phyloP scores from a whole-genome alignment of 176 grass and related monocot species.

The Dactylis glomerata region DNA sequence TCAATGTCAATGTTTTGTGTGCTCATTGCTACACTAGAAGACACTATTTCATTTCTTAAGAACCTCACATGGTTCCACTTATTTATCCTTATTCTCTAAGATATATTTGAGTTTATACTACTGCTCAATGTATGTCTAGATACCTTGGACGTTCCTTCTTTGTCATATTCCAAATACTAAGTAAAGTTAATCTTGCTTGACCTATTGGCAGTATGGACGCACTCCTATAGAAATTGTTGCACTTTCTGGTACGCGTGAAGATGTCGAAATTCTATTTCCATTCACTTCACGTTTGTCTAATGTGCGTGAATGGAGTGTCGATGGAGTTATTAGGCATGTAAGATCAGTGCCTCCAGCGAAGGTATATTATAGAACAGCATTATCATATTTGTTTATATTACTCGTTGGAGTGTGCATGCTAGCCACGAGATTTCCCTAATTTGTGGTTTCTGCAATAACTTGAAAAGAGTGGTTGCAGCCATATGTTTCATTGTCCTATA shows the following conservation, averaged over 20 bases:
- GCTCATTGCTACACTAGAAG: neutral
- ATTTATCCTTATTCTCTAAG: neutral
- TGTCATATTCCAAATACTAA: neutral
- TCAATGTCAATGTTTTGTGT: neutral
- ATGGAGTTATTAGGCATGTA: slow-evolving; percentile 29
- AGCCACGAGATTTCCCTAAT: neutral
- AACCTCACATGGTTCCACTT: neutral
- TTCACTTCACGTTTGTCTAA: neutral
- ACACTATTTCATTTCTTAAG: neutral
- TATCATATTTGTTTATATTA: neutral
- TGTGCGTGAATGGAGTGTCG: slow-evolving; percentile 17
- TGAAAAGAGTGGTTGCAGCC: neutral
- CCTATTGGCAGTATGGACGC: neutral
- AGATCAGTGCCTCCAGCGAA: neutral
- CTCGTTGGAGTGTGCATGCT: neutral
- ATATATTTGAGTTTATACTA: neutral
- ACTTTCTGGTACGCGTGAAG: neutral
- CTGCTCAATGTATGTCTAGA: neutral
- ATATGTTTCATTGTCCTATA: neutral
- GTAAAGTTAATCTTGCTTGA: neutral
- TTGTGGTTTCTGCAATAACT: neutral
- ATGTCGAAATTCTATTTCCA: slow-evolving; percentile 28
- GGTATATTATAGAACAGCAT: neutral
- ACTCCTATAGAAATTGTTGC: slow-evolving; percentile 21
- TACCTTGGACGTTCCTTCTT: neutral